Evolutionary conservation across 257 asterid genomes (phyloP), one percentile per base, ranked within the genome.

Genomic region (Fraxinus cuspidata): DNA sequence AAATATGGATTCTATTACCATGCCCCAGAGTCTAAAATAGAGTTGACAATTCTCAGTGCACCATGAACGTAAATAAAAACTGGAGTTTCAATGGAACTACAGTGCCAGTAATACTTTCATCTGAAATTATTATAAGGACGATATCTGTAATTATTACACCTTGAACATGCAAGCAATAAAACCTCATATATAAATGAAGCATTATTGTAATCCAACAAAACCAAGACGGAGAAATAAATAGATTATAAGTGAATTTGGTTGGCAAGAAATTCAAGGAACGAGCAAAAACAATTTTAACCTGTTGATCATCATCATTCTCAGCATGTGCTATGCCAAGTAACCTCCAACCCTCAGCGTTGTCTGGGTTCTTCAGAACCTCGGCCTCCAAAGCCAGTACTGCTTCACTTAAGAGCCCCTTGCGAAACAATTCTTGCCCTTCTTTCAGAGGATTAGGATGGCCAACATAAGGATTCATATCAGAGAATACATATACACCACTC

Each of bases 361-460:
- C 96, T 51, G 97, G 96, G 81, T 96, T 96, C 88, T 96, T 96
- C 83, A 96, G 81, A 78, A 96, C 99, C 88, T 96, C 99, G 79
- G 99, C 99, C 89, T 93, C 99, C 82, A 93, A 82, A 60, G 99
- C 98, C 88, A 96, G 99, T 86, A 96, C 99, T 76, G 99, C 98
- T 89, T 96, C 99, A 85, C 99, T 96, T 82, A 96, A 81, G 80
- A 96, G 99, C 73, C 98, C 99, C 90, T 86, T 96, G n/a, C 96
- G 97, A 81, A 93, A 96, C 83, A 96, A 89, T 74, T 96, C 97
- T 71, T 92, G 98, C 70, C 98, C 99, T 91, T 96, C 99, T 92
- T 87, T 93, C 86, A 96, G 77, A 73, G 99, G 99, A 83, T 96
- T 88, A 73, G 97, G 97, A 65, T 92, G 99, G 68, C 99, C 99